Base-by-base conservation (phyloP, 2,329 filamentous ascomycete species). In the Verticillium albo-atrum region DNA sequence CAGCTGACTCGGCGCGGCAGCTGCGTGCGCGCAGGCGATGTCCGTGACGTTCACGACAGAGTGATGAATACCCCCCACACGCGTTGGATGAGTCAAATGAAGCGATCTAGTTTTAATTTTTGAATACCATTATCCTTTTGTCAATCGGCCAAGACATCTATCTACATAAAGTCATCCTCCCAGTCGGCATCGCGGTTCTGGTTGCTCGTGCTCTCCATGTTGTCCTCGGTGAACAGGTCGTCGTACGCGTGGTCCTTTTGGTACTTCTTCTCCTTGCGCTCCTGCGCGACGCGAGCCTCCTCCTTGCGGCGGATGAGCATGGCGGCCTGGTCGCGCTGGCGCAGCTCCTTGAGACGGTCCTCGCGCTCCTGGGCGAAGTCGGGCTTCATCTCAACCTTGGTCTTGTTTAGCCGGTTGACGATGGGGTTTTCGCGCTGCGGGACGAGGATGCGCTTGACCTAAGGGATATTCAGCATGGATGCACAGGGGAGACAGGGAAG, bases 231-330 rank as follows among this genome's bases (percentile, higher is more conserved):
- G 74, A 97, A 92, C 58, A 97, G 75, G 54, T 97, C 92, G 71
- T 98, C 95, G 74, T 99, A 99, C 2, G 93, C 94, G 76, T 99
- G 94, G n/a, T 97, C 92, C 76, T 95, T 95, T 75, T 96, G 91
- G 82, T 88, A 96, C 74, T 96, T 96, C 76, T 94, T 85, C 75
- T 96, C 89, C 74, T 91, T 90, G 64, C 91, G 84, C 78, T 97
- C 91, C 74, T 92, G 89, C 55, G 87, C 84, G 54, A 92, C 72
- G 37, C 80, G 79, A 0, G 85, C 86, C 68, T 95, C 91, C 72
- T 93, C 89, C 72, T 92, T 92, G 58, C 25, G 30, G 2, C 9
- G 5, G 27, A 61, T 63, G 37, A 60, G 56, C 66, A 79, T 77
- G 1, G 81, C 78, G 15, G 84, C 83, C 68, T 89, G 85, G 57